Conservation (phyloP, 2,329 filamentous ascomycete species). For the Exophiala mesophila region DNA sequence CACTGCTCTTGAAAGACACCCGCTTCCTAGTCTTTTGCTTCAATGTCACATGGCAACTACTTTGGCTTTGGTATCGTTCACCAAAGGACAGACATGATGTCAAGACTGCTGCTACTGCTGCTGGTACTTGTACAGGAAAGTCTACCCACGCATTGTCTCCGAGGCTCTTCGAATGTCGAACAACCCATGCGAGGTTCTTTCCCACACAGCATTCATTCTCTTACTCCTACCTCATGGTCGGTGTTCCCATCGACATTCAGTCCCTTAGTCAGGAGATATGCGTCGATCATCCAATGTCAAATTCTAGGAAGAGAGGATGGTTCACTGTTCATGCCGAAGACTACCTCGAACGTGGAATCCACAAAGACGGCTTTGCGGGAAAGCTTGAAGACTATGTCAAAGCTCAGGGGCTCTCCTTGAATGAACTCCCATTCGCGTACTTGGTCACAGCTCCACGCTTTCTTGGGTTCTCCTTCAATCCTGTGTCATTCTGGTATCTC, state of each 20-base stretch:
- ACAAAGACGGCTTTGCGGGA: slow-evolving; percentile 51
- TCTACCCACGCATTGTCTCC: slow-evolving; percentile 31
- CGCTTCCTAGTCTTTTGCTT: neutral
- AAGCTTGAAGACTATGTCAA: slow-evolving; percentile 59
- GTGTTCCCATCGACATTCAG: slow-evolving; percentile 53
- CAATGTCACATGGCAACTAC: neutral
- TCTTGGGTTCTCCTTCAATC: slow-evolving; percentile 67
- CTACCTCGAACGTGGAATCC: slow-evolving; percentile 55
- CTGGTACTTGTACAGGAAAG: too few species aligned
- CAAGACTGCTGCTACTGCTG: neutral
- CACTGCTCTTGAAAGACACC: neutral
- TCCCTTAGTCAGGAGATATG: neutral
- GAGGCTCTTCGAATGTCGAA: slow-evolving; percentile 60
- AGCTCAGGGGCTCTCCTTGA: slow-evolving; percentile 53
- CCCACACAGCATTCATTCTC: slow-evolving; percentile 64
- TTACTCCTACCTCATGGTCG: slow-evolving; percentile 66
- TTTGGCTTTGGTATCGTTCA: neutral
- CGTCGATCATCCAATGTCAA: neutral
- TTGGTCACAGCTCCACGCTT: slow-evolving; percentile 66
- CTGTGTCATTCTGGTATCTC: slow-evolving; percentile 74
- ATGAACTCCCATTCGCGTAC: slow-evolving; percentile 62
- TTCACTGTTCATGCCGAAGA: slow-evolving; percentile 57
- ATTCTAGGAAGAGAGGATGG: slow-evolving; percentile 39
- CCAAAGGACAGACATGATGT: too few species aligned
- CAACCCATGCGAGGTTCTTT: slow-evolving; percentile 61